Base-by-base conservation (phyloP, 164 flowering plant genomes). In the Nelumbo lutea region DNA sequence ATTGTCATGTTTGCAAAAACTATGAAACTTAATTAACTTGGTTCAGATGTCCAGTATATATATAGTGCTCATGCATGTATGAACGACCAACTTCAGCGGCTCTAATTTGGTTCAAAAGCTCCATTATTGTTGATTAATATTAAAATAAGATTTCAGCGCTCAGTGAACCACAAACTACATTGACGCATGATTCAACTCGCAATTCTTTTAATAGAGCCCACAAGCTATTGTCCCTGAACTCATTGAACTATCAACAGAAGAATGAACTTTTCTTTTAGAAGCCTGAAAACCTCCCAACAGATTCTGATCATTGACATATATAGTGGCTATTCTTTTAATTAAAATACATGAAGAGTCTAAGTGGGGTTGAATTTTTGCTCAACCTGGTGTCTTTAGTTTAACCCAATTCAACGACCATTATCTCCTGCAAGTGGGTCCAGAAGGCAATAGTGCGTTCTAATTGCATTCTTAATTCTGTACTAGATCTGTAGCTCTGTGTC, bases 141-240 rank as follows among this genome's bases (percentile, higher is more conserved):
- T 58, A 38, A 58, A 27, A 27, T 3, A 5, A 27, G 8, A 1
- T 10, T 58, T 27, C 2, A 1, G 2, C 2, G 39, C 38, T 40
- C 9, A 40, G 10, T 40, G 11, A 5, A 39, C 62, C 62, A 39
- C 14, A 59, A 15, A 43, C 3, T 1, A 43, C 2, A 59, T 38
- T 40, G 2, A 9, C 62, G 62, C 62, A 59, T 58, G 60, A 40
- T 58, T 58, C 60, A 58, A 58, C 8, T 58, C 15, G 62, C 43
- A 40, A 40, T 39, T 59, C 15, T 59, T 59, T 4, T 59, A 59
- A 39, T 39, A 3, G 38, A 59, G 39, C 62, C 62, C 66, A 63
- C 4, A 40, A 46, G 52, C 41, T 13, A n/a, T 47, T 46, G 50
- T 63, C 66, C 52, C 39, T 2, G 9, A 0, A 9, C 13, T 4